These are phyloP conservation scores for Mikania micrantha DNA, from an alignment of 129 eudicot genomes.

Conservation along the genomic window DNA sequence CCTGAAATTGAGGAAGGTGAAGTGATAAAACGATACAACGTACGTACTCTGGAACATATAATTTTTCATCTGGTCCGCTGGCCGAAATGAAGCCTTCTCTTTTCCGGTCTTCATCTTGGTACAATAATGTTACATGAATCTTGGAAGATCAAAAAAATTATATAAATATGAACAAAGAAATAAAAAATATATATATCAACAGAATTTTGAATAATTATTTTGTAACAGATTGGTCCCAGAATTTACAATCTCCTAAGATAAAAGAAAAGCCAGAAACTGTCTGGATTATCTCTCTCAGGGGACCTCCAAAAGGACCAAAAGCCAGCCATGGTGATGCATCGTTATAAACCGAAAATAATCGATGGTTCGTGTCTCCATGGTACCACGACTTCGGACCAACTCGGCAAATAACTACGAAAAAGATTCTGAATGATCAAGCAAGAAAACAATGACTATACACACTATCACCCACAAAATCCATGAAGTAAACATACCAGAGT, in stretches of 20 bases:
- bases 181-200: neutral
- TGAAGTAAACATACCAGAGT: conserved; percentile 1
- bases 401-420: neutral
- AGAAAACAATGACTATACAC: neutral
- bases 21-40: no score
- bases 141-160: neutral
- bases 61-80: no score
- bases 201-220: neutral
- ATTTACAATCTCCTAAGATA: conserved; percentile 7
- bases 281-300: neutral
- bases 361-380: neutral
- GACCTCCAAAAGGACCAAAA: neutral
- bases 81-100: no score
- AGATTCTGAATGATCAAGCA: neutral
- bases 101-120: no score
- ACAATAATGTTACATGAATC: neutral
- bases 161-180: neutral
- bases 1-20: no score
- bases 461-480: neutral
- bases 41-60: no score
- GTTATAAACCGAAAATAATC: neutral
- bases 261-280: neutral
- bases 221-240: conserved; percentile 2
- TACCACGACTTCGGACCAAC: neutral
- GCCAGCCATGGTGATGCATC: neutral